These are phyloP conservation scores for Tetrahymena elliotti DNA, from an alignment of 73 alveolate genomes.

Conservation along the genomic window DNA sequence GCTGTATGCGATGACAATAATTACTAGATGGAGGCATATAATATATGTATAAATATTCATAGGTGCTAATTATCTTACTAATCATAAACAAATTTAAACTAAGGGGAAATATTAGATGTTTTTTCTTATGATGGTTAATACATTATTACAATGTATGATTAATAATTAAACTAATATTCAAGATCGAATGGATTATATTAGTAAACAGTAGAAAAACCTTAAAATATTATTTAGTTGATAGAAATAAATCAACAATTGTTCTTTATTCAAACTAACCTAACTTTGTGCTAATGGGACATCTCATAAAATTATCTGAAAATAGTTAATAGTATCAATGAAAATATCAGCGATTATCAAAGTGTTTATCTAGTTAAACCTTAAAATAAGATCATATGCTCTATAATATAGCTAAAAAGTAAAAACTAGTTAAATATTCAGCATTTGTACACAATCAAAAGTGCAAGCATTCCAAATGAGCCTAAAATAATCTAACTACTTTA, in stretches of 20 bases:
- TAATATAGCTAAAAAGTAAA: background rate
- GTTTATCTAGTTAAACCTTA: background rate
- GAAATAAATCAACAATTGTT: background rate
- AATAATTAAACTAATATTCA: background rate
- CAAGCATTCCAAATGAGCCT: background rate
- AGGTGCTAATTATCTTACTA: background rate
- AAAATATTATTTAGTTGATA: background rate
- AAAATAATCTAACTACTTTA: background rate
- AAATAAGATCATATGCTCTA: background rate
- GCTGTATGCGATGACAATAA: background rate
- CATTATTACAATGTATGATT: background rate
- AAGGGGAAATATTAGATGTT: background rate
- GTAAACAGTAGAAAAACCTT: background rate
- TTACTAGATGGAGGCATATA: background rate
- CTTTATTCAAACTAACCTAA: background rate
- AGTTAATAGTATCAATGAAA: background rate
- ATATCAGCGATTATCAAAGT: background rate
- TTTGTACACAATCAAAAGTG: background rate
- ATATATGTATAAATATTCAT: background rate
- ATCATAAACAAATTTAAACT: background rate
- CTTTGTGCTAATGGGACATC: background rate
- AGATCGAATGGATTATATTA: background rate
- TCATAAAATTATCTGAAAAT: background rate
- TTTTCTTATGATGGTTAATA: background rate
- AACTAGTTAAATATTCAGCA: background rate